A percentile compares a stretch with the other conserved stretches of the same genome.
These are phyloP conservation scores for Penicillium cataractarum DNA, from an alignment of 495 filamentous ascomycete genomes.

Conservation along the genomic window DNA sequence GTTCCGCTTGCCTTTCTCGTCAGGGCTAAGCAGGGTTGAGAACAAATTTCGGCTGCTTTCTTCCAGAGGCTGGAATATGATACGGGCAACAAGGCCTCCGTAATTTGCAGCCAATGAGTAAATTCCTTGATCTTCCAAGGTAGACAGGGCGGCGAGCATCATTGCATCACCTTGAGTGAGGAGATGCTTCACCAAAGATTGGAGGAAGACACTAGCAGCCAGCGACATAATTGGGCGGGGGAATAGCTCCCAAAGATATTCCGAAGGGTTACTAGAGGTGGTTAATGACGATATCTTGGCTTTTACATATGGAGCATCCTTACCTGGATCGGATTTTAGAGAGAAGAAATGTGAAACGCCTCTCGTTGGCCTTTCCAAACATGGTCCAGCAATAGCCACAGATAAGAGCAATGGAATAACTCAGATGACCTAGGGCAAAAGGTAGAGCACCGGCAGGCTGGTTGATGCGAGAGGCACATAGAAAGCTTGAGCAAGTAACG, in stretches of 20 bases:
- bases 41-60: slow-evolving; percentile 89
- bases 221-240: slow-evolving; percentile 67
- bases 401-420: slow-evolving; percentile 69
- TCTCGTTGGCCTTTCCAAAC: slow-evolving; percentile 39
- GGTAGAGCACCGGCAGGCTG: slow-evolving; percentile 73
- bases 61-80: slow-evolving; percentile 94
- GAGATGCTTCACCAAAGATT: slow-evolving; percentile 85
- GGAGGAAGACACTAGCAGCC: slow-evolving; percentile 78
- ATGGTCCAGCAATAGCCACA: slow-evolving; percentile 65
- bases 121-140: slow-evolving; percentile 81
- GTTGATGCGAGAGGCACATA: slow-evolving; percentile 55
- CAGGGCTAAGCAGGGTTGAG: slow-evolving; percentile 60
- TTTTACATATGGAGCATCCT: background rate
- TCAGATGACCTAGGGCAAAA: slow-evolving; percentile 86
- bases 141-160: slow-evolving; percentile 75
- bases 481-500: slow-evolving; percentile 65
- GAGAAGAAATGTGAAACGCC: slow-evolving; percentile 62
- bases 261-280: slow-evolving; percentile 26
- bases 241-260: slow-evolving; percentile 65
- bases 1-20: slow-evolving; percentile 23
- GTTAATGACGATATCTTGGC: background rate
- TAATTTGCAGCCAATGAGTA: slow-evolving; percentile 95
- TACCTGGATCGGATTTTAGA: slow-evolving; percentile 50
- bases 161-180: slow-evolving; percentile 93
- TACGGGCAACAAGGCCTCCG: slow-evolving; percentile 83